Evolutionary conservation across 306 rosid species (phyloP), one percentile per base, ranked within the genome.

Genomic region (Trifolium subterraneum): DNA sequence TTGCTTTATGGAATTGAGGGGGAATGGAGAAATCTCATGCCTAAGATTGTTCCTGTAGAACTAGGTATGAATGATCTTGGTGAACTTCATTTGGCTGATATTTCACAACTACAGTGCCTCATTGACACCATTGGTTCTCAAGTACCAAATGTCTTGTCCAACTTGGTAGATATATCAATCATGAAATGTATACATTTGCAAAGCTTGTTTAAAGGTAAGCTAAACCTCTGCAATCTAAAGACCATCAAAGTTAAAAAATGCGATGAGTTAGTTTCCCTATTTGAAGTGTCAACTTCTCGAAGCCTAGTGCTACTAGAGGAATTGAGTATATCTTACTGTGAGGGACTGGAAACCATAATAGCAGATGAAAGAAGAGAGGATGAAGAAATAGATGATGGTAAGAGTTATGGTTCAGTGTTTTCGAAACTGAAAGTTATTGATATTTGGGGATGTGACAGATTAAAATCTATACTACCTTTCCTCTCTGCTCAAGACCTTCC

Each of bases 1-100:
- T 0, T 0, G 0, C 6, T 68, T 4, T 0, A 0, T 0, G 0
- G 13, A 8, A 20, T 25, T 13, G 0, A 11, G 7, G 6, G 25
- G 3, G 12, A 2, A 3, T 62, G 67, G 71, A 38, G 6, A 58
- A 71, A 61, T 13, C 25, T 78, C 18, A 78, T 78, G 4, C 81
- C 81, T 22, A 58, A 66, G 1, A 48, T 78, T 22, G n/a, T 58
- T 76, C 18, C 67, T 1, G 4, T 39, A 39, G 48, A 42, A 11
- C n/a, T 8, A 15, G 65, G 65, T 42, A 60, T 27, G 44, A 38
- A 20, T 60, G 64, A 71, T 16, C 20, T 62, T 33, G 7, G 16
- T 12, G 0, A 7, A 0, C 64, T 70, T 23, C 0, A 0, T 4
- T 20, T 77, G 33, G 0, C 0, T 0, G 0, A 0, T 9, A 19